Conservation (phyloP, 768 basidiomycete genomes). For the Psilocybe subaeruginosa region DNA sequence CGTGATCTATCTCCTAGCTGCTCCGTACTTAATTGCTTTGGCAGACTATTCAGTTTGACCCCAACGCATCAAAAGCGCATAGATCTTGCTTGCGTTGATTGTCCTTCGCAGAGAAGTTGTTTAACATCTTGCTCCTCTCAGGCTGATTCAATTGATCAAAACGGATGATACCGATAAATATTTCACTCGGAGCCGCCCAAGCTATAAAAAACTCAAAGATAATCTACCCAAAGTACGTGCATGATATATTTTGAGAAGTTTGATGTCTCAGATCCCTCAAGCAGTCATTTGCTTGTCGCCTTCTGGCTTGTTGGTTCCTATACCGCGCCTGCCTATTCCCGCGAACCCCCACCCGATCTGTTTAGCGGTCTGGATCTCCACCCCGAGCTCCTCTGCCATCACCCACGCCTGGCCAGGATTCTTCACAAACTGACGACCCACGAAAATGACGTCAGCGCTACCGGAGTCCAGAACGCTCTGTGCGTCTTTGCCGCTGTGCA, state of each 20-base stretch:
- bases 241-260: neutral
- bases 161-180: too few relatives aligned
- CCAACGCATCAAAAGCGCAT: too few relatives aligned
- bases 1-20: too few relatives aligned
- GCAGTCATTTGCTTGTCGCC: neutral
- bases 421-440: slow-evolving; percentile 60
- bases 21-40: too few relatives aligned
- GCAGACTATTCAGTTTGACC: too few relatives aligned
- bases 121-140: too few relatives aligned
- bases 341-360: slow-evolving; percentile 61
- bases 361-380: slow-evolving; percentile 48
- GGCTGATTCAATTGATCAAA: too few relatives aligned
- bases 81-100: too few relatives aligned
- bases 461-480: slow-evolving; percentile 59
- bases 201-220: too few relatives aligned
- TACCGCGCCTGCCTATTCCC: slow-evolving; percentile 31
- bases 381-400: slow-evolving; percentile 60
- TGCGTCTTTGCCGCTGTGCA: slow-evolving; percentile 55
- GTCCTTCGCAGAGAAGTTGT: too few relatives aligned
- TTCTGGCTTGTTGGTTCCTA: neutral
- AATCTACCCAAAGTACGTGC: too few relatives aligned
- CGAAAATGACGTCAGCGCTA: slow-evolving; percentile 60
- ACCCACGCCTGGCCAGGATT: slow-evolving; percentile 56
- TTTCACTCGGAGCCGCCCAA: too few relatives aligned
- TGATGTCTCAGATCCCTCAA: neutral